These are phyloP conservation scores for Penicillium ochrochloron DNA, from an alignment of 495 filamentous ascomycete genomes.

Conservation along the genomic window DNA sequence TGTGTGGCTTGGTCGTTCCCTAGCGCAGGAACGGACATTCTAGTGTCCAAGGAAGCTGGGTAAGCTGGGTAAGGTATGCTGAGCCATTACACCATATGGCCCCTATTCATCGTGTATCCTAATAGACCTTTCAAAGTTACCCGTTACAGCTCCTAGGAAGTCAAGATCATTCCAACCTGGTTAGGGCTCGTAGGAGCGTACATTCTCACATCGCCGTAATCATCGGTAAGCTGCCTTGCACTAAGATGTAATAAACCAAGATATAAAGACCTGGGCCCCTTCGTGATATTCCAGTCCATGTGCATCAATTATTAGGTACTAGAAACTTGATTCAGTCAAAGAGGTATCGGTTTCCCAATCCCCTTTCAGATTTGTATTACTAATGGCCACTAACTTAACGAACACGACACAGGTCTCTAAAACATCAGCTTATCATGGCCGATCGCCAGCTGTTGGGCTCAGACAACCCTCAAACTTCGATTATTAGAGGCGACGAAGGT, in stretches of 20 bases:
- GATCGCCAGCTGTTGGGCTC: neutral
- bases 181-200: neutral
- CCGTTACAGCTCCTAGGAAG: neutral
- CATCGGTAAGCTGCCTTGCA: neutral
- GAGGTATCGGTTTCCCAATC: neutral
- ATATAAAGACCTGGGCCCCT: neutral
- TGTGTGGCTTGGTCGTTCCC: neutral
- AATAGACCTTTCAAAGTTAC: constrained; percentile 2
- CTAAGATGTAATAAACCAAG: neutral
- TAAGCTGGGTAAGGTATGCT: neutral
- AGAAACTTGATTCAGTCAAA: neutral
- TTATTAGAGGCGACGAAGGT: neutral
- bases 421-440: neutral
- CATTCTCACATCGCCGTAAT: neutral
- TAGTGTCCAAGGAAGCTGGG: neutral
- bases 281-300: neutral
- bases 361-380: neutral
- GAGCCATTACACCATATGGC: neutral
- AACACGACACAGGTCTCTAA: neutral
- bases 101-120: neutral
- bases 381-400: neutral
- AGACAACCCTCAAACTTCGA: neutral
- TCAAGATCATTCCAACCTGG: neutral
- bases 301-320: neutral
- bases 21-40: neutral